phyloP scores from a whole-genome alignment of 2,329 filamentous ascomycete species.

The Microsporum canis region DNA sequence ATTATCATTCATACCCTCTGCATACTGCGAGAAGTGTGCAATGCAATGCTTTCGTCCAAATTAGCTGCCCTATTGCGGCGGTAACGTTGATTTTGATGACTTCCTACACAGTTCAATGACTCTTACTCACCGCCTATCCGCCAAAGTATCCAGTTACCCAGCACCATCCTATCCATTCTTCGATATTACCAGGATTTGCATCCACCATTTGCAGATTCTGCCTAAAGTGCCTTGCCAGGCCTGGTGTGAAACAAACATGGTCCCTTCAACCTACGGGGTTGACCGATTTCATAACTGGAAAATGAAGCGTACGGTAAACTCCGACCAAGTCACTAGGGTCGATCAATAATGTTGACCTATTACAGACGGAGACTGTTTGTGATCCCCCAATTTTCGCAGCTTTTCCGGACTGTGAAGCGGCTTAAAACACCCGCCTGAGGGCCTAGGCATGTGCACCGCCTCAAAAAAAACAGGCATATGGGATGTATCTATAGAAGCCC shows the following conservation, averaged over 20 bases:
- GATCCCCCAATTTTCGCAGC: background rate
- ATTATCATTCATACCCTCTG: background rate
- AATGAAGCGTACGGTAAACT: background rate
- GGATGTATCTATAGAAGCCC: background rate
- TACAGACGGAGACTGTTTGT: background rate
- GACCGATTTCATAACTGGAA: background rate
- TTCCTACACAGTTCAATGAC: background rate
- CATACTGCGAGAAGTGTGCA: background rate
- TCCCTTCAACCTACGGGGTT: background rate
- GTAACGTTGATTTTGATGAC: background rate
- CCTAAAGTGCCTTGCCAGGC: background rate
- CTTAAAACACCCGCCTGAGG: background rate
- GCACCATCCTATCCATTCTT: background rate
- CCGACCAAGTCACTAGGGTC: background rate
- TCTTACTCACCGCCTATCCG: background rate
- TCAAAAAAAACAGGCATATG: background rate
- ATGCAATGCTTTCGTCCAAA: background rate
- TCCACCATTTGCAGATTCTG: background rate
- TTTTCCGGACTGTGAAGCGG: background rate
- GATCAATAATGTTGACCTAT: background rate
- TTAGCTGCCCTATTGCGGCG: background rate
- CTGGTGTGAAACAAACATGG: background rate
- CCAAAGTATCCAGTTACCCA: background rate
- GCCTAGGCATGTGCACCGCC: background rate
- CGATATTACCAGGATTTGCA: background rate